Percentiles rank a stretch among this genome's conserved stretches.
These are phyloP conservation scores for Aspergillus awamori DNA, from an alignment of 2,329 filamentous ascomycete genomes.

Conservation along the genomic window DNA sequence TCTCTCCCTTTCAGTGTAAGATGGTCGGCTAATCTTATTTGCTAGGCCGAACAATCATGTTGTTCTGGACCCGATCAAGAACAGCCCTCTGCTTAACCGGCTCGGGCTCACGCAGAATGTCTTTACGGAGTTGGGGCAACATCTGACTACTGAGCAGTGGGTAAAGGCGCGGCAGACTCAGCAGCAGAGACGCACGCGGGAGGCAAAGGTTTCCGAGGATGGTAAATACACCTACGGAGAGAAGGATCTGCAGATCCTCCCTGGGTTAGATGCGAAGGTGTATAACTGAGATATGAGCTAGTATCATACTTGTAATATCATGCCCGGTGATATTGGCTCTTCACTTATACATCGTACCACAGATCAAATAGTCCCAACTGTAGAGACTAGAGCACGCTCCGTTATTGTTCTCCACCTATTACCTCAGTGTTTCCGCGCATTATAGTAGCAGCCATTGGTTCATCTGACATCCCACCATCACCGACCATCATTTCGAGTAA, in stretches of 20 bases:
- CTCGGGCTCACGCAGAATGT: constrained; percentile 42
- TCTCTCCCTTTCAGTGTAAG: neutral
- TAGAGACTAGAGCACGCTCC: too few species aligned
- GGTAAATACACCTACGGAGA: constrained; percentile 40
- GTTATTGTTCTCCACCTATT: too few species aligned
- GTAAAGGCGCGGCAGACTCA: constrained; percentile 46
- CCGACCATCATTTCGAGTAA: too few species aligned
- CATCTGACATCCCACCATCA: too few species aligned
- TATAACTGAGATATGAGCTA: constrained; percentile 33
- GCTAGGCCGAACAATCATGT: constrained; percentile 47
- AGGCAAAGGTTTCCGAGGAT: constrained; percentile 38
- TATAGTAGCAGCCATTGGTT: too few species aligned
- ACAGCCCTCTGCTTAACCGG: constrained; percentile 42
- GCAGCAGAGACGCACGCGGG: constrained; percentile 43
- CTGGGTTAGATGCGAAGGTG: constrained; percentile 44
- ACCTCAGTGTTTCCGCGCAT: too few species aligned
- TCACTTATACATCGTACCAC: too few species aligned
- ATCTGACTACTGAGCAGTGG: constrained; percentile 47
- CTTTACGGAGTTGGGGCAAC: constrained; percentile 46
- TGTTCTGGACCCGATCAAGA: constrained; percentile 40
- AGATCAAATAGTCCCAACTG: accelerated
- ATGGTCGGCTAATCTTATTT: neutral
- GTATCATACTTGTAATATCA: too few species aligned
- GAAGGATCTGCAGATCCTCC: constrained; percentile 48
- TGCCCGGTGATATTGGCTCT: accelerated